These are phyloP conservation scores for Cyclotella cryptica DNA, from an alignment of 108 stramenopile species.

Conservation along the genomic window DNA sequence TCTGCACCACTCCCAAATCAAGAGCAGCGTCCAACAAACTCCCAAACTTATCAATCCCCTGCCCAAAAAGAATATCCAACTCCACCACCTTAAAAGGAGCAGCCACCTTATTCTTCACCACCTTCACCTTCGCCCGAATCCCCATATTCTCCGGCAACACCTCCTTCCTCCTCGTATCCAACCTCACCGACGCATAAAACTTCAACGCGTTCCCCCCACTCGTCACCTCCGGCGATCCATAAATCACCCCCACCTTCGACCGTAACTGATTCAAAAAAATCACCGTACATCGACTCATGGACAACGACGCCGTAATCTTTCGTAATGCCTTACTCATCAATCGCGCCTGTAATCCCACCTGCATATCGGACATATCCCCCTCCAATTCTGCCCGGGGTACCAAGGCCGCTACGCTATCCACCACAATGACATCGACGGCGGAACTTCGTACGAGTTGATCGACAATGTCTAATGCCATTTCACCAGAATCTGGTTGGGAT, in stretches of 20 bases:
- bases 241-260: constrained; percentile 92
- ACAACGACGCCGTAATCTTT: constrained; percentile 90
- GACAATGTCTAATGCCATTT: constrained; percentile 98
- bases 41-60: constrained; percentile 87
- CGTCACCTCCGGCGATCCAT: constrained; percentile 95
- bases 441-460: constrained; percentile 91
- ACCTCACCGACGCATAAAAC: constrained; percentile 91
- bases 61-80: constrained; percentile 90
- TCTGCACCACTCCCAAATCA: constrained; percentile 82
- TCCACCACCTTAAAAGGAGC: constrained; percentile 90
- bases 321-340: constrained; percentile 98
- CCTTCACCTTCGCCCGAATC: constrained; percentile 90
- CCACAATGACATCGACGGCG: constrained; percentile 96
- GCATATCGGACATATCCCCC: constrained; percentile 90
- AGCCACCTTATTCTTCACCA: constrained; percentile 97
- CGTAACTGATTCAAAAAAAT: constrained; percentile 96
- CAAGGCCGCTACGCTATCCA: constrained; percentile 95
- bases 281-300: constrained; percentile 86
- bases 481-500: constrained; percentile 96
- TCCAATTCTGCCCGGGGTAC: constrained; percentile 96
- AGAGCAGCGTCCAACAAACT: constrained; percentile 88
- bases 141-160: constrained; percentile 91
- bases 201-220: constrained; percentile 96
- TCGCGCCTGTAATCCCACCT: constrained; percentile 93
- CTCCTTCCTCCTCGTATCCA: constrained; percentile 92